Conservation (phyloP, 495 filamentous ascomycete genomes). For the Hypoxylon intermedium region DNA sequence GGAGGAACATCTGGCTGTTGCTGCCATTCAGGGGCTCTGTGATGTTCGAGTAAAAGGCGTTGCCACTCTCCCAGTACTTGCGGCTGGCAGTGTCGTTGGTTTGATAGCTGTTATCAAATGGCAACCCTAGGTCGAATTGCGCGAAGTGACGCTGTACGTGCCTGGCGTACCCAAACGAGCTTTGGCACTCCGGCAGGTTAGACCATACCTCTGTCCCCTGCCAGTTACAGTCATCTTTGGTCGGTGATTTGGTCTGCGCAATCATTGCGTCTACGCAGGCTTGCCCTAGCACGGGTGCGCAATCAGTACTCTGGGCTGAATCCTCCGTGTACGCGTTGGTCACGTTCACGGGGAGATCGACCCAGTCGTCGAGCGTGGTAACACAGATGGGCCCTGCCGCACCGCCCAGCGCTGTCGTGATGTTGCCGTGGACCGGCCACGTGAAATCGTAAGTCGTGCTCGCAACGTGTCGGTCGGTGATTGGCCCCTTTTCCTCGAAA, state of each 20-base stretch:
- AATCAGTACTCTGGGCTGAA: not conserved
- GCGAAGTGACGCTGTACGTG: not conserved
- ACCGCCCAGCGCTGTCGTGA: not conserved
- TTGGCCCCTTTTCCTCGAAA: not conserved
- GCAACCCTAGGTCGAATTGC: not conserved
- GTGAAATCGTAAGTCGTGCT: not conserved
- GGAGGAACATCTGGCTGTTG: not conserved
- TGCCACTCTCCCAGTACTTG: not conserved
- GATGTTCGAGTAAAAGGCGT: not conserved
- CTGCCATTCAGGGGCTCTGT: not conserved
- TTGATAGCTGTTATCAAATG: not conserved
- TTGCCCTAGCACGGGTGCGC: not conserved
- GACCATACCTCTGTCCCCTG: too few species aligned
- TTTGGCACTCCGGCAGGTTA: not conserved
- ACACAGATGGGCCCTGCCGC: not conserved
- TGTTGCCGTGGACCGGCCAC: not conserved
- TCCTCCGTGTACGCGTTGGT: not conserved
- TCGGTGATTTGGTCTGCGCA: not conserved
- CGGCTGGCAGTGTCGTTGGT: too few species aligned
- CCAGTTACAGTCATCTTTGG: too few species aligned
- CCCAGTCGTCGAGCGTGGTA: not conserved
- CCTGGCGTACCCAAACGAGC: not conserved
- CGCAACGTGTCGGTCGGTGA: not conserved
- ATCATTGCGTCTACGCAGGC: not conserved
- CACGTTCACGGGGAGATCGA: not conserved